phyloP scores from a whole-genome alignment of 257 asterid species.

The Solanum sejunctum region DNA sequence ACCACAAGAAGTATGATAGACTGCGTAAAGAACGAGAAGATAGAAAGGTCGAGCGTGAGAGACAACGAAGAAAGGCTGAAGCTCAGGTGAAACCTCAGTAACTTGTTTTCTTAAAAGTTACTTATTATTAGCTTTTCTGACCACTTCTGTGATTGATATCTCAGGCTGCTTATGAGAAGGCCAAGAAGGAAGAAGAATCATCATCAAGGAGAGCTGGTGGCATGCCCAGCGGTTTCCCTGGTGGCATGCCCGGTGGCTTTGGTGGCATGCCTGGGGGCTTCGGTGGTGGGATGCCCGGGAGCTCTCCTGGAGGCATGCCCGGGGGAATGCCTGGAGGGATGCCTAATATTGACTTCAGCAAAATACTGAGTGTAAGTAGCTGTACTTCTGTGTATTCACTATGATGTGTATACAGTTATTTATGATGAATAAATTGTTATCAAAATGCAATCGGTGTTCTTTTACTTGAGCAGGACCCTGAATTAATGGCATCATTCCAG shows the following conservation, averaged over 20 bases:
- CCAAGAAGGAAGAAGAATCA: constrained; percentile 77
- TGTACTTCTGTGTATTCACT: not conserved
- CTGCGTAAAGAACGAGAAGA: constrained; percentile 84
- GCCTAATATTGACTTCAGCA: constrained; percentile 61
- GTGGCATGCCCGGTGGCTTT: constrained; percentile 32
- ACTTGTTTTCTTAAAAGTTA: not conserved
- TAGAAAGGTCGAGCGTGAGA: constrained; percentile 52
- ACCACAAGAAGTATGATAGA: constrained; percentile 78
- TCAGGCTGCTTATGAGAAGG: constrained; percentile 94
- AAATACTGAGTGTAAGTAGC: constrained; percentile 61
- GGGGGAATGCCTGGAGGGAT: constrained; percentile 2
- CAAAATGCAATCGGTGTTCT: not conserved
- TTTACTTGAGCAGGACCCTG: constrained; percentile 70
- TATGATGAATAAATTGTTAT: not conserved
- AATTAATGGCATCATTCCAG: constrained; percentile 85
- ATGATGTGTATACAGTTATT: not conserved
- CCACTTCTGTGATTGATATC: not conserved
- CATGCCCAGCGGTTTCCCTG: not conserved
- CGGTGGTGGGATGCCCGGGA: constrained; percentile 20
- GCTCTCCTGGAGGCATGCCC: not conserved
- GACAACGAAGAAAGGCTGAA: constrained; percentile 78
- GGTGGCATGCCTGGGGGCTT: constrained; percentile 31
- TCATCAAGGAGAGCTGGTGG: constrained; percentile 61
- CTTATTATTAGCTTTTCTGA: not conserved
- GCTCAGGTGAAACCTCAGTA: constrained; percentile 51